Base-by-base conservation (phyloP, 148 eudicot species). In the Amaranthus palmeri region DNA sequence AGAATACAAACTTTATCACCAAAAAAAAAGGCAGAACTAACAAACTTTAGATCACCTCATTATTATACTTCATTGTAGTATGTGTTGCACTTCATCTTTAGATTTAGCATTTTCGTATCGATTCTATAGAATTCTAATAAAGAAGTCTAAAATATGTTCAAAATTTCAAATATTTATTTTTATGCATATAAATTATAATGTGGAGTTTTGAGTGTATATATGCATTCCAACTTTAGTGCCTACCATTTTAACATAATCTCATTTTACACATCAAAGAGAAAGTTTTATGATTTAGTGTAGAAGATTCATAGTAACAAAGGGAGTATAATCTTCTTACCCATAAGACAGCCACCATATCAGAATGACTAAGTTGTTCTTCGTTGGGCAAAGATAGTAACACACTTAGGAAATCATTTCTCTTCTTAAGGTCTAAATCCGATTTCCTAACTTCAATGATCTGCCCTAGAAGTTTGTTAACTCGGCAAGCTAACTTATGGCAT, bases 281-380 rank as follows among this genome's bases (percentile, higher is more conserved):
- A 58, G 7, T 58, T 58, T 10, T 58, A 6, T 58, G 42, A 3
- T 25, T 25, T 25, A 25, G 36, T 25, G 36, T 25, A 25, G 36
- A 25, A 25, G 36, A 25, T 25, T 25, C 36, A 25, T 45, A 59
- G 58, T 13, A 52, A 25, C 50, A 36, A 59, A 66, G 65, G 40
- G 46, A 72, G 56, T 59, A 67, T 45, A 55, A 73, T 47, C 25
- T 63, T 18, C 81, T 77, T 85, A 88, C 96, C 96, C 96, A 90
- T 61, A 90, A 65, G 40, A 90, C 86, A 75, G 92, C 88, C 74
- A 85, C 85, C 82, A 90, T 79, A 78, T 90, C 89, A 40, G 74
- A 68, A 76, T 79, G 72, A 72, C 67, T 69, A 67, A 90, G 81
- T 71, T 81, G 86, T 68, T 90, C 92, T 36, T 86, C 89, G 54